phyloP scores from a whole-genome alignment of 805 yeast genomes.

The Pichia thaimueangensis region DNA sequence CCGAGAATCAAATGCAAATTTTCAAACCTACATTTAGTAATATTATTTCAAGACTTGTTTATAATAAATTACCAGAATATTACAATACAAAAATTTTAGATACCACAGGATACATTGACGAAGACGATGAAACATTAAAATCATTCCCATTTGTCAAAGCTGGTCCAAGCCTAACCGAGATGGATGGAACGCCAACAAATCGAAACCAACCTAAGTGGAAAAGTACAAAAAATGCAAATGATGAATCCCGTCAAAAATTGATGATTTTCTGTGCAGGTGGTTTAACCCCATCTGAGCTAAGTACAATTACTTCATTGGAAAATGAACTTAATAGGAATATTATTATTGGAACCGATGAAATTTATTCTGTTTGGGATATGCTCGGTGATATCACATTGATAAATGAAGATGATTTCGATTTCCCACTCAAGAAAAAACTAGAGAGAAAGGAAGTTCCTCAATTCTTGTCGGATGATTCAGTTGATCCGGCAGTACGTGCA shows the following conservation, averaged over 20 bases:
- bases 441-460: slow-evolving; percentile 18
- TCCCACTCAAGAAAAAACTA: slow-evolving; percentile 21
- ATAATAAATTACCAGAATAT: slow-evolving; percentile 24
- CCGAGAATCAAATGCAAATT: slow-evolving; percentile 22
- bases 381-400: slow-evolving; percentile 28
- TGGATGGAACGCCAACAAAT: slow-evolving; percentile 11
- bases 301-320: slow-evolving; percentile 68
- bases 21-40: slow-evolving; percentile 26
- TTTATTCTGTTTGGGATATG: slow-evolving; percentile 41
- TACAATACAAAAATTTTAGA: slow-evolving; percentile 16
- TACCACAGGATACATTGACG: slow-evolving; percentile 10
- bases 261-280: slow-evolving; percentile 89
- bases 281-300: slow-evolving; percentile 71
- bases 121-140: slow-evolving; percentile 37
- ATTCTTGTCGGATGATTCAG: slow-evolving; percentile 18
- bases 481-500: slow-evolving; percentile 8
- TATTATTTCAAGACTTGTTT: slow-evolving; percentile 22
- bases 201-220: slow-evolving; percentile 29
- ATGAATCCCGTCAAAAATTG: slow-evolving; percentile 52
- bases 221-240: slow-evolving; percentile 19
- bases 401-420: slow-evolving; percentile 23
- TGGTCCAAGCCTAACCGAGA: slow-evolving; percentile 23
- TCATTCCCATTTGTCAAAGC: slow-evolving; percentile 44
- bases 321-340: slow-evolving; percentile 60
- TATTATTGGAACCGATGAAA: slow-evolving; percentile 72